Conservation (phyloP, 495 filamentous ascomycete genomes). For the Daldinia caldariorum region DNA sequence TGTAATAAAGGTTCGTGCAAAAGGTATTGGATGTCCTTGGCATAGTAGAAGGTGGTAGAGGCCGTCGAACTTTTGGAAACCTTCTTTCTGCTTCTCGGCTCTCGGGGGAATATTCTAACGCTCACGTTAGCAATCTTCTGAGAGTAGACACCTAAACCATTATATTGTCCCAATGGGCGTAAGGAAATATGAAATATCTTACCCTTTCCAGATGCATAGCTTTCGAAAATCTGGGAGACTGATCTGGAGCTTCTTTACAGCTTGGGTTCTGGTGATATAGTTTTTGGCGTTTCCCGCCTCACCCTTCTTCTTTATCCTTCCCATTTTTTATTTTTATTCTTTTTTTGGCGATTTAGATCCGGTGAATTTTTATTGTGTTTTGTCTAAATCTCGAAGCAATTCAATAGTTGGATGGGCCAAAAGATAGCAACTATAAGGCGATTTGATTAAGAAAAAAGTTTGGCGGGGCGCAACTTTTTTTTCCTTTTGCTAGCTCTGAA, state of each 20-base stretch:
- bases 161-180: not conserved
- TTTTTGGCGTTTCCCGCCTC: conserved; percentile 95
- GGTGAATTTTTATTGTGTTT: conserved; percentile 3
- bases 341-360: conserved; percentile 25
- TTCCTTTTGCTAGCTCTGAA: conserved; percentile 38
- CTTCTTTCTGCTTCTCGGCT: conserved; percentile 96
- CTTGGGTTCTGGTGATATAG: conserved; percentile 96
- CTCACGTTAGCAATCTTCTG: not conserved
- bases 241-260: conserved; percentile 96
- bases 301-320: conserved; percentile 93
- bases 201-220: conserved; percentile 95
- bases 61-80: conserved; percentile 88
- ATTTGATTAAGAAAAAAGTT: conserved; percentile 34
- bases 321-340: no score
- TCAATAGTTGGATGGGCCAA: not conserved
- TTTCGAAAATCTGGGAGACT: conserved; percentile 96
- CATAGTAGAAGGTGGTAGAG: conserved; percentile 98
- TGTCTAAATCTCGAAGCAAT: conserved; percentile 6
- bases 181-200: conserved; percentile 22
- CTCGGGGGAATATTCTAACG: conserved; percentile 87
- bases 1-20: conserved; percentile 94
- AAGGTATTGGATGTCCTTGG: conserved; percentile 97
- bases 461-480: conserved; percentile 53
- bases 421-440: conserved; percentile 2
- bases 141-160: not conserved